These are phyloP conservation scores for Scedosporium minutisporum DNA, from an alignment of 2,329 filamentous ascomycete species.

Conservation along the genomic window DNA sequence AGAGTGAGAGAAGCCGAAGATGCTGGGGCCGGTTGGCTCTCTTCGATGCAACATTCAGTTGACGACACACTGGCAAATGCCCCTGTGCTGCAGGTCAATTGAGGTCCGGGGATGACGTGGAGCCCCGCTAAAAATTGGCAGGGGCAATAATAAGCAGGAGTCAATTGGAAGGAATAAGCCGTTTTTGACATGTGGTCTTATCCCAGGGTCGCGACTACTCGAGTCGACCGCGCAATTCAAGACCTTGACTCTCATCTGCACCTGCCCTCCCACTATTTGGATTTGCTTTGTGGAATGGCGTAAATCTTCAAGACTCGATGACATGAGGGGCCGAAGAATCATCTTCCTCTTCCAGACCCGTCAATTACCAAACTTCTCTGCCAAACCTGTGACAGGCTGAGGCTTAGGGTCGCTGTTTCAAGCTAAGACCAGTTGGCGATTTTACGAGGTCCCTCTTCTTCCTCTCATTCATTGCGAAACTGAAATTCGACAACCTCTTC, in stretches of 20 bases:
- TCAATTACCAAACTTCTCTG: neutral
- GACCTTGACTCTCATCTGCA: neutral
- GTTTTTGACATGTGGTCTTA: constrained; percentile 6
- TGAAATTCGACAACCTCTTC: neutral
- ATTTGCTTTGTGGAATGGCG: neutral
- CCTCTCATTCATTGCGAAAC: neutral
- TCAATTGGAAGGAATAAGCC: neutral
- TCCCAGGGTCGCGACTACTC: constrained; percentile 8
- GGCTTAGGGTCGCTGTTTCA: constrained; percentile 6
- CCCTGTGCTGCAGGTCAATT: neutral
- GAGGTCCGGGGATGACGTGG: neutral
- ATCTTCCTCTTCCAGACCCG: neutral
- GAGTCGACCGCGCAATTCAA: neutral
- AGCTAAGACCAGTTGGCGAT: constrained; percentile 6
- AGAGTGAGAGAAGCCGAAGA: no score
- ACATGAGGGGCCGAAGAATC: neutral
- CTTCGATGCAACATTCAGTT: no score
- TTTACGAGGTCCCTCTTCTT: neutral
- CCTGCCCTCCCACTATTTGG: neutral
- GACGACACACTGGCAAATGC: no score
- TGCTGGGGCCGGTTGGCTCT: no score
- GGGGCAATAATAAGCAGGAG: neutral
- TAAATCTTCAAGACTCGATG: neutral
- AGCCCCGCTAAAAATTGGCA: neutral
- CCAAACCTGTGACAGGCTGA: neutral